These are phyloP conservation scores for Manihot esculenta DNA, from an alignment of 441 rosid genomes.

Conservation along the genomic window DNA sequence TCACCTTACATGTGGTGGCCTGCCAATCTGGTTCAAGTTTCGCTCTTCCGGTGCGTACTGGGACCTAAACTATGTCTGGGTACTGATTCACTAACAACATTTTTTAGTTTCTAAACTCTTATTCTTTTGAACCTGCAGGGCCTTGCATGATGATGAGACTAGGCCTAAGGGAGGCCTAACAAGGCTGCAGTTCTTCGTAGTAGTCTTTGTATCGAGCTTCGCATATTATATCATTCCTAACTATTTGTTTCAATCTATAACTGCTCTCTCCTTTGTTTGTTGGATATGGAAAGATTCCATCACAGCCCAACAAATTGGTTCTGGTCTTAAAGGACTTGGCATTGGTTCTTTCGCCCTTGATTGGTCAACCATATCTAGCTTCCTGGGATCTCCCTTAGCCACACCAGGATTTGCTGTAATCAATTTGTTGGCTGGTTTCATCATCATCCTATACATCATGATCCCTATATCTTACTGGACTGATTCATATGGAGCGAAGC, in stretches of 20 bases:
- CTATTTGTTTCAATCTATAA: constrained; percentile 41
- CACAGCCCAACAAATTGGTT: constrained; percentile 45
- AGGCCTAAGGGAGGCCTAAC: constrained; percentile 40
- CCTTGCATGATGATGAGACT: constrained; percentile 45
- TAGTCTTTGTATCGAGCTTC: constrained; percentile 40
- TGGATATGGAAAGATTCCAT: constrained; percentile 42
- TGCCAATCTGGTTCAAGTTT: constrained; percentile 51
- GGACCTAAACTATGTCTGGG: background rate
- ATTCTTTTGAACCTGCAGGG: constrained; percentile 23
- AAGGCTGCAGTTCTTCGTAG: constrained; percentile 46
- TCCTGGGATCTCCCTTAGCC: constrained; percentile 41
- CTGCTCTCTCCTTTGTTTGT: constrained; percentile 46
- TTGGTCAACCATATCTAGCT: constrained; percentile 44
- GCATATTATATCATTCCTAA: constrained; percentile 42
- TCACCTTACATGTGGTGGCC: constrained; percentile 64
- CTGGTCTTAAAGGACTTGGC: constrained; percentile 43
- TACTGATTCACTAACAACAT: background rate
- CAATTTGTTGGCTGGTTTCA: constrained; percentile 36
- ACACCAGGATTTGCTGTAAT: constrained; percentile 41
- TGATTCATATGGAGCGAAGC: constrained; percentile 34
- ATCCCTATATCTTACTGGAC: constrained; percentile 42
- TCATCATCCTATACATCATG: constrained; percentile 32
- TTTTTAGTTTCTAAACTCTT: background rate
- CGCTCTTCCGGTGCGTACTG: constrained; percentile 41
- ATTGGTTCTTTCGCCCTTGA: constrained; percentile 41